Evolutionary conservation across 1,284 basidiomycete species (phyloP).

Genomic region (Cutaneotrichosporon dermatis): DNA sequence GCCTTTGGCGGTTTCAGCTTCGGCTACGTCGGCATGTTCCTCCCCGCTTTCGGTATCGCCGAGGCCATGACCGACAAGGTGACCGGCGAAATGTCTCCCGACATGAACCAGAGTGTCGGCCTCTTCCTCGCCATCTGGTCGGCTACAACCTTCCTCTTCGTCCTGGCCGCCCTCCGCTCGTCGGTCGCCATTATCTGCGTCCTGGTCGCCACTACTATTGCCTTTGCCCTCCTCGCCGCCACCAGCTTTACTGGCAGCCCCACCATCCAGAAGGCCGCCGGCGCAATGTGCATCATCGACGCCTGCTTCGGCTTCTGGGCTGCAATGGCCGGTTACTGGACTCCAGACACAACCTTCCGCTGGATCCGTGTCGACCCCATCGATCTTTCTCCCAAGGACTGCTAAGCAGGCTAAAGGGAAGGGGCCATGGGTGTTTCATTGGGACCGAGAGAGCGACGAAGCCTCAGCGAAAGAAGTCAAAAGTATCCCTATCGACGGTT

Average conservation of each 20-base stretch:
- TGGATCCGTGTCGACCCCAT: conserved; percentile 7
- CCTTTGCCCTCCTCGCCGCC: conserved; percentile 11
- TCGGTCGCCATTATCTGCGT: conserved; percentile 18
- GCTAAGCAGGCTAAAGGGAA: background rate
- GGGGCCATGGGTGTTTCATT: background rate
- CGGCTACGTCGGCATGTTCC: conserved; percentile 14
- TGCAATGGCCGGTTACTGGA: conserved; percentile 21
- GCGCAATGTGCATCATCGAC: conserved; percentile 13
- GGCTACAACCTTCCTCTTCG: conserved; percentile 16
- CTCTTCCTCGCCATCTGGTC: conserved; percentile 16
- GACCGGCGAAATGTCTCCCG: conserved; percentile 19
- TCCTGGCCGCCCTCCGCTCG: conserved; percentile 19
- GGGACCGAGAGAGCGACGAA: background rate
- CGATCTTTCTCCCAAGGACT: conserved; percentile 13
- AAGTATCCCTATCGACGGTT: background rate
- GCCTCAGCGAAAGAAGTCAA: background rate
- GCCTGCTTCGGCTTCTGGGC: conserved; percentile 15
- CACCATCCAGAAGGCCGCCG: conserved; percentile 5
- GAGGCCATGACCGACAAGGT: conserved; percentile 12
- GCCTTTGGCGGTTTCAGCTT: conserved; percentile 18
- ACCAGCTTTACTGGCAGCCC: conserved; percentile 2
- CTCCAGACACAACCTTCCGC: conserved; percentile 15
- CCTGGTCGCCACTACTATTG: conserved; percentile 10
- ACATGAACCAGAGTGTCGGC: conserved; percentile 12
- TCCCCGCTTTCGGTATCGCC: conserved; percentile 9